Conservation (phyloP, 768 basidiomycete species). For the Melanogaster broomeanus region DNA sequence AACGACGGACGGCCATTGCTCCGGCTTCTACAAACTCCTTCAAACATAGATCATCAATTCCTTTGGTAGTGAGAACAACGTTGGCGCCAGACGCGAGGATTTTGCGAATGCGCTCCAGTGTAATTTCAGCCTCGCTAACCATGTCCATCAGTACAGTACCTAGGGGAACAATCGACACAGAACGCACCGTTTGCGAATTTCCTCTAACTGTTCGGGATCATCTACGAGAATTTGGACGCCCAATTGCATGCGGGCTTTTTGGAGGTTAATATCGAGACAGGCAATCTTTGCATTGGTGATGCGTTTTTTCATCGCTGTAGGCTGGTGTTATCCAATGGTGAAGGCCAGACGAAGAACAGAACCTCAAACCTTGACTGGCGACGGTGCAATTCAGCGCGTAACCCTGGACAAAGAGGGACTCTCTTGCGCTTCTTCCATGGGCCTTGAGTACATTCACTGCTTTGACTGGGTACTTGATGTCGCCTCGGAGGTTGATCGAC, state of each 20-base stretch:
- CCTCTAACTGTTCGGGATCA: conserved; percentile 93
- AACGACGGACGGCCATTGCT: conserved; percentile 97
- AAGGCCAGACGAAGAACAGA: background rate
- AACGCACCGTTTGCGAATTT: conserved; percentile 86
- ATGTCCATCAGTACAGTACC: conserved; percentile 9
- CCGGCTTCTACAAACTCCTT: conserved; percentile 99
- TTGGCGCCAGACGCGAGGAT: conserved; percentile 96
- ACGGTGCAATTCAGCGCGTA: conserved; percentile 99
- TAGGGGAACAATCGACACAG: background rate
- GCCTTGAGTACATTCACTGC: conserved; percentile 98
- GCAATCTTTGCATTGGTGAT: conserved; percentile 95
- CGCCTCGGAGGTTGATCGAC: conserved; percentile 90
- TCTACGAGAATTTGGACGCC: conserved; percentile 98
- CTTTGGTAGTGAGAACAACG: conserved; percentile 96
- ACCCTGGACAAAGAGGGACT: conserved; percentile 92
- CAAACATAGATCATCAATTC: conserved; percentile 96
- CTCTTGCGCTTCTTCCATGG: conserved; percentile 92
- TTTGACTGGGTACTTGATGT: conserved; percentile 98
- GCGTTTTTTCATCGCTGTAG: conserved; percentile 93
- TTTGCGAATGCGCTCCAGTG: conserved; percentile 92
- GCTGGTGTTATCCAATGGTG: conserved; percentile 2
- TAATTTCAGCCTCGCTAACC: conserved; percentile 92
- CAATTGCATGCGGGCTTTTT: conserved; percentile 95
- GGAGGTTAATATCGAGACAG: conserved; percentile 96
- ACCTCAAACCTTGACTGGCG: conserved; percentile 88